Evolutionary conservation across 1,139 yeast genomes (phyloP).

Genomic region (Eremothecium cymbalariae): DNA sequence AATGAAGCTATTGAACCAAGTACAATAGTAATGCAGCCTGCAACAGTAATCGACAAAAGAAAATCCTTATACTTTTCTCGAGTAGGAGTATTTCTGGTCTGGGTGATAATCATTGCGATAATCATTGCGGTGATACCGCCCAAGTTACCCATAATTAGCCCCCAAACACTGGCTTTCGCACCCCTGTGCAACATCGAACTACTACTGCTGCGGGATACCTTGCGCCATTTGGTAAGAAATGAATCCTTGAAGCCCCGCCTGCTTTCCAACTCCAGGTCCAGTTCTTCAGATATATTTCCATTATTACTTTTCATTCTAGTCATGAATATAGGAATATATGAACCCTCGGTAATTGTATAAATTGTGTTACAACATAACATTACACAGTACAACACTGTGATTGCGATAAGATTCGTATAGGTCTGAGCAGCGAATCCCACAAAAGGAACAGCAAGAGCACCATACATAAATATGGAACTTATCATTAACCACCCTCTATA

Average conservation of each 20-base stretch:
- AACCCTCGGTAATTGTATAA: slow-evolving; percentile 39
- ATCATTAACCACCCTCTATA: slow-evolving; percentile 35
- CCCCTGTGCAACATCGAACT: slow-evolving; percentile 31
- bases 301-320: too few relatives aligned
- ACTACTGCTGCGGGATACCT: background rate
- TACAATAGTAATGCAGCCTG: slow-evolving; percentile 36
- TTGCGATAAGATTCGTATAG: slow-evolving; percentile 27
- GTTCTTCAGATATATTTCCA: slow-evolving; percentile 17
- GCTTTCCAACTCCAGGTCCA: background rate
- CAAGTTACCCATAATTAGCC: slow-evolving; percentile 35
- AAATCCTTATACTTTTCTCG: slow-evolving; percentile 35
- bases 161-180: slow-evolving; percentile 37
- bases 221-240: too few relatives aligned
- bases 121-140: slow-evolving; percentile 39
- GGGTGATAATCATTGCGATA: slow-evolving; percentile 38
- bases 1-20: slow-evolving; percentile 31
- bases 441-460: slow-evolving; percentile 37
- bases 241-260: slow-evolving; percentile 2
- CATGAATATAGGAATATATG: slow-evolving; percentile 41
- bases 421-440: slow-evolving; percentile 30
- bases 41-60: slow-evolving; percentile 37
- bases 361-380: slow-evolving; percentile 33
- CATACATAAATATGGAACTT: slow-evolving; percentile 33
- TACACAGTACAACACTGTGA: slow-evolving; percentile 34
- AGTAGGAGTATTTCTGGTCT: slow-evolving; percentile 25